phyloP scores from a whole-genome alignment of 2,329 filamentous ascomycete genomes.

The Thelonectria olida region DNA sequence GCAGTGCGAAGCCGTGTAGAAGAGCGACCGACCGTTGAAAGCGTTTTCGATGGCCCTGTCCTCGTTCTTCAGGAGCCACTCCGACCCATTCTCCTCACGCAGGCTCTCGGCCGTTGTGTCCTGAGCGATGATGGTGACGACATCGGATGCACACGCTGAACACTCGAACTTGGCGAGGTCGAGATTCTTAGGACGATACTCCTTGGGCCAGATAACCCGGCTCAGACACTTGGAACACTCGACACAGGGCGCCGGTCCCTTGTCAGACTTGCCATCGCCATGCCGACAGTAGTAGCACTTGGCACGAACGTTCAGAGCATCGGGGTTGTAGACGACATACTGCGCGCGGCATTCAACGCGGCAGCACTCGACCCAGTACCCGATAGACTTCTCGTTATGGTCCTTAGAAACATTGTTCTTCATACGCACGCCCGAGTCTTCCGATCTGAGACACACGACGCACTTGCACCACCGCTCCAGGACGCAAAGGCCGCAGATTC shows the following conservation, averaged over 20 bases:
- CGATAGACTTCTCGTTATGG: slow-evolving; percentile 43
- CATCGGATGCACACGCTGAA: slow-evolving; percentile 48
- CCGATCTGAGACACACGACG: slow-evolving; percentile 21
- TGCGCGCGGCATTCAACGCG: slow-evolving; percentile 55
- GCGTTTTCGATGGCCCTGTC: slow-evolving; percentile 45
- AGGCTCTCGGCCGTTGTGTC: slow-evolving; percentile 51
- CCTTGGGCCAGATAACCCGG: slow-evolving; percentile 56
- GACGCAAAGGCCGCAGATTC: slow-evolving; percentile 54
- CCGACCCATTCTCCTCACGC: slow-evolving; percentile 50
- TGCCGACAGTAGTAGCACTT: slow-evolving; percentile 61
- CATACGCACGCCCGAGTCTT: slow-evolving; percentile 36
- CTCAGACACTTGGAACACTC: slow-evolving; percentile 56
- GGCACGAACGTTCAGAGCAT: slow-evolving; percentile 51
- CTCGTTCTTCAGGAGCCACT: slow-evolving; percentile 56
- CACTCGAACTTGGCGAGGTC: slow-evolving; percentile 49
- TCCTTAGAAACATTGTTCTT: slow-evolving; percentile 43
- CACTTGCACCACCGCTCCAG: slow-evolving; percentile 32
- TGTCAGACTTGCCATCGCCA: slow-evolving; percentile 10
- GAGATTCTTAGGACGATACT: slow-evolving; percentile 51
- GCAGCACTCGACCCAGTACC: slow-evolving; percentile 59
- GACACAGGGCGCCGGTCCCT: slow-evolving; percentile 48
- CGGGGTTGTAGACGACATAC: slow-evolving; percentile 59
- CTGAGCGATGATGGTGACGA: slow-evolving; percentile 47
- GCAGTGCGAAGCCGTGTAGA: slow-evolving; percentile 45
- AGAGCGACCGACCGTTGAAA: slow-evolving; percentile 53